A percentile compares a stretch with the other conserved stretches of the same genome.
Evolutionary conservation across 2,329 filamentous ascomycete species (phyloP).

Genomic region (Aspergillus japonicus): DNA sequence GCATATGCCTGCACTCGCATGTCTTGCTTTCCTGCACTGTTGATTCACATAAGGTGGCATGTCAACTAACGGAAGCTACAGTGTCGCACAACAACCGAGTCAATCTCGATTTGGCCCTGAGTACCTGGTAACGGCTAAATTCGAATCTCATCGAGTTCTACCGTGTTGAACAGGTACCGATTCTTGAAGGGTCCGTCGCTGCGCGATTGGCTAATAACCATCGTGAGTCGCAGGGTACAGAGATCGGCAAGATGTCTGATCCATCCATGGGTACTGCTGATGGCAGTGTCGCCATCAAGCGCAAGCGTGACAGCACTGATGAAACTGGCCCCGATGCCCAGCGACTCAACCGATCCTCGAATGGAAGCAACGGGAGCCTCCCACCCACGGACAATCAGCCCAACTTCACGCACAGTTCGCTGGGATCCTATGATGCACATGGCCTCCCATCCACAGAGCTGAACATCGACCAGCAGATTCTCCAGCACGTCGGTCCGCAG

Average conservation of each 20-base stretch:
- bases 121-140: background rate
- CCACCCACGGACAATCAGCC: slow-evolving; percentile 31
- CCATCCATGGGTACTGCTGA: slow-evolving; percentile 38
- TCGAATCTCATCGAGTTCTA: background rate
- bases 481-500: slow-evolving; percentile 52
- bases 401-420: slow-evolving; percentile 36
- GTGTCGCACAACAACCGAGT: background rate
- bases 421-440: slow-evolving; percentile 39
- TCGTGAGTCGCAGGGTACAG: background rate
- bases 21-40: background rate
- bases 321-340: slow-evolving; percentile 41
- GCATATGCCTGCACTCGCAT: background rate
- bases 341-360: slow-evolving; percentile 42
- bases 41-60: background rate
- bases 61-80: background rate
- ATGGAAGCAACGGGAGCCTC: slow-evolving; percentile 42
- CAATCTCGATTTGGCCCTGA: background rate
- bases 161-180: background rate
- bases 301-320: slow-evolving; percentile 43
- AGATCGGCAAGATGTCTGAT: slow-evolving; percentile 36
- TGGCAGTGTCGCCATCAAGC: slow-evolving; percentile 35
- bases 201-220: background rate
- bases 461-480: slow-evolving; percentile 47
- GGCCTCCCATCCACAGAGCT: slow-evolving; percentile 40
- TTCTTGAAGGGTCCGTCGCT: background rate